Percentiles rank a stretch among this genome's conserved stretches.
phyloP scores from a whole-genome alignment of 2,329 filamentous ascomycete genomes.

The Aphanocladium album region DNA sequence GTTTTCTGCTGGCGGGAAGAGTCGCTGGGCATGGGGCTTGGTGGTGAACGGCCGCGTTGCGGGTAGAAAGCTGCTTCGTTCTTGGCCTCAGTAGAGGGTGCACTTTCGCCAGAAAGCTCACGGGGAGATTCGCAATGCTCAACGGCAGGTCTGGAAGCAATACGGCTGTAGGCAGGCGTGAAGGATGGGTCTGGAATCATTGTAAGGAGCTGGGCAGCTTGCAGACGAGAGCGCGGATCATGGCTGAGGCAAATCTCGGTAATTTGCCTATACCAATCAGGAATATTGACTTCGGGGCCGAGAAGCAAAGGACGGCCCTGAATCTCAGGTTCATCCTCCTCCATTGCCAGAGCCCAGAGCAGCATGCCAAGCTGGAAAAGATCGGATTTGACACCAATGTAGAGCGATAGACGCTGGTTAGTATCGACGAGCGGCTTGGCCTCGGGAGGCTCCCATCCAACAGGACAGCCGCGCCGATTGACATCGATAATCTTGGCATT shows the following conservation, averaged over 20 bases:
- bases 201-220: constrained; percentile 66
- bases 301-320: constrained; percentile 65
- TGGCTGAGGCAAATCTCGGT: constrained; percentile 72
- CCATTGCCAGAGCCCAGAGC: constrained; percentile 81
- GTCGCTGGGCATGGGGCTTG: constrained; percentile 14
- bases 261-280: constrained; percentile 72
- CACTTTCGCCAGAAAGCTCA: constrained; percentile 2
- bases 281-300: constrained; percentile 57
- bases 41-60: constrained; percentile 14
- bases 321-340: constrained; percentile 84
- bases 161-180: neutral
- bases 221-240: constrained; percentile 64
- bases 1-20: constrained; percentile 4
- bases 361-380: constrained; percentile 97
- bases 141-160: neutral
- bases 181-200: constrained; percentile 43
- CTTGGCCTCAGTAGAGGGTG: neutral
- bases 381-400: constrained; percentile 96
- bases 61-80: constrained; percentile 12
- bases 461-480: constrained; percentile 92
- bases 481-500: constrained; percentile 98
- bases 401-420: constrained; percentile 89
- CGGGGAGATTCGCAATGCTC: neutral
- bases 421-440: constrained; percentile 79
- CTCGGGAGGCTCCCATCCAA: constrained; percentile 96